Evolutionary conservation across 345 rosid genomes (phyloP).

Genomic region (Lenwebbia sp.): DNA sequence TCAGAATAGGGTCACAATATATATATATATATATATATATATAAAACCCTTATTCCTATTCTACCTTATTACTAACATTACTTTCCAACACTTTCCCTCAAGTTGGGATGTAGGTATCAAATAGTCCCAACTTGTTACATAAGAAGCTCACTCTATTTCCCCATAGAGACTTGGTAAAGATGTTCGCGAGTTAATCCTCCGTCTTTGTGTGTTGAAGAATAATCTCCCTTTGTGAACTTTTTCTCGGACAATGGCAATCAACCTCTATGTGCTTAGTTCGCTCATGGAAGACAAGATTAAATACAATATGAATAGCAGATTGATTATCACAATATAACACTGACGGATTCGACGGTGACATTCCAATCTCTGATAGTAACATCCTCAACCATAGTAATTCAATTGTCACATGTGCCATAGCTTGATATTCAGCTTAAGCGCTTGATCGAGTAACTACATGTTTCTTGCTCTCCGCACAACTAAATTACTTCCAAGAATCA

Average conservation of each 20-base stretch:
- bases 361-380: too few relatives aligned
- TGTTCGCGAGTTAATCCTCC: background rate
- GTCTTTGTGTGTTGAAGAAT: background rate
- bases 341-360: background rate
- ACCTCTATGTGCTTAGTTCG: background rate
- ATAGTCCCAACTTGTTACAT: background rate
- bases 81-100: background rate
- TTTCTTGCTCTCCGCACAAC: background rate
- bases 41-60: too few relatives aligned
- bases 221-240: background rate
- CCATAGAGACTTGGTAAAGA: background rate
- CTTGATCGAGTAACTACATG: background rate
- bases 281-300: background rate
- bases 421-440: background rate
- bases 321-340: background rate
- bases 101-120: background rate
- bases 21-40: too few relatives aligned
- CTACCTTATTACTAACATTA: too few relatives aligned
- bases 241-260: background rate
- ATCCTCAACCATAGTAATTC: background rate
- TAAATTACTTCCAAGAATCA: background rate
- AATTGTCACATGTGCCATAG: background rate
- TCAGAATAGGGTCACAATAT: too few relatives aligned
- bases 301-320: background rate
- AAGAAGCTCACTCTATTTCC: background rate